phyloP scores from a whole-genome alignment of 1,284 basidiomycete genomes.

The Exobasidium cylindrosporum region DNA sequence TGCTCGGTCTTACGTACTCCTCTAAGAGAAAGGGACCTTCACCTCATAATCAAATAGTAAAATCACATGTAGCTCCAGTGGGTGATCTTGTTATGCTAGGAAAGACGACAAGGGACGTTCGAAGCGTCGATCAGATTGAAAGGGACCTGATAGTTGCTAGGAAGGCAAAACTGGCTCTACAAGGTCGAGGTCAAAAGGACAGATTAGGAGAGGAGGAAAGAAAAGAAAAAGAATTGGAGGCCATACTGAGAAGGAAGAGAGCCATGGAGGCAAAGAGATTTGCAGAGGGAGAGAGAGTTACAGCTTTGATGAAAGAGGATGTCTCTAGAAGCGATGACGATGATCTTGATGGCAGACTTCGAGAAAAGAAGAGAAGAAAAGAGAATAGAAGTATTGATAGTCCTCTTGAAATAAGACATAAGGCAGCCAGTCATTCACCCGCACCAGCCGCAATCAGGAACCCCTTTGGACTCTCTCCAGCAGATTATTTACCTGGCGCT shows the following conservation, averaged over 20 bases:
- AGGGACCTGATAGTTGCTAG: conserved; percentile 29
- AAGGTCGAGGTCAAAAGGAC: conserved; percentile 5
- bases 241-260: conserved; percentile 4
- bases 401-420: too few species aligned
- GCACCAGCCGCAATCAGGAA: conserved; percentile 14
- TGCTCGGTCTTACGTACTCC: conserved; percentile 26
- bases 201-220: not conserved
- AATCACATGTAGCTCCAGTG: conserved; percentile 17
- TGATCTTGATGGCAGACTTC: not conserved
- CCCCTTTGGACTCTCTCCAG: conserved; percentile 26
- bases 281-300: not conserved
- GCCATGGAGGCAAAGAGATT: conserved; percentile 1
- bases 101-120: conserved; percentile 30
- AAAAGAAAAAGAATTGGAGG: not conserved
- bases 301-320: not conserved
- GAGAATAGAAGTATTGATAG: too few species aligned
- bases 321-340: not conserved
- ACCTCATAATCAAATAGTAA: conserved; percentile 12
- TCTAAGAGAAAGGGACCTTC: not conserved
- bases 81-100: conserved; percentile 27
- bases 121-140: conserved; percentile 41
- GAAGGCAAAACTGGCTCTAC: conserved; percentile 10
- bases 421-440: conserved; percentile 12
- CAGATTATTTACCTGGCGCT: conserved; percentile 38
- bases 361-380: not conserved